Evolutionary conservation across 31 red algal species (phyloP).

Genomic region (Odonthalia washingtoniensis): DNA sequence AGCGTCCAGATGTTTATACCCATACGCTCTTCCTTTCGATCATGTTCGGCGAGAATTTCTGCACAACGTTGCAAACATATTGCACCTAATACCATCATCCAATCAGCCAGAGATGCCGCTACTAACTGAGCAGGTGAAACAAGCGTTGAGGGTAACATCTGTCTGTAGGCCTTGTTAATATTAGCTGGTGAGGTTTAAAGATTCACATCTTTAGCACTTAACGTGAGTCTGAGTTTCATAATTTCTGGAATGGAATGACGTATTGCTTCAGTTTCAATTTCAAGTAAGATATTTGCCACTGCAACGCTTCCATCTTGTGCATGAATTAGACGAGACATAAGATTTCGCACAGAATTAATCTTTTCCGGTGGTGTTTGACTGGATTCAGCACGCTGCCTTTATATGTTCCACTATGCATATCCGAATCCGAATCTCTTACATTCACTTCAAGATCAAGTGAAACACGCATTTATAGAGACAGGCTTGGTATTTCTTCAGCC

Average conservation of each 20-base stretch:
- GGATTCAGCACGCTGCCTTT: slow-evolving; percentile 83
- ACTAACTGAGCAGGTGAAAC: slow-evolving; percentile 38
- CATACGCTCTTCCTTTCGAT: slow-evolving; percentile 9
- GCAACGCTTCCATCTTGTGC: slow-evolving; percentile 29
- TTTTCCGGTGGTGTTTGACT: slow-evolving; percentile 43
- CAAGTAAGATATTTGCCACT: slow-evolving; percentile 55
- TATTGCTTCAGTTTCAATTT: slow-evolving; percentile 59
- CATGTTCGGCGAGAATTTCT: slow-evolving; percentile 20
- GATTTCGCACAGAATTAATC: slow-evolving; percentile 33
- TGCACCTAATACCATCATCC: slow-evolving; percentile 66
- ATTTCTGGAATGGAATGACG: slow-evolving; percentile 58
- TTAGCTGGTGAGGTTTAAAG: slow-evolving; percentile 27
- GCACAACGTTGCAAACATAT: slow-evolving; percentile 76
- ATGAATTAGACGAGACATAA: slow-evolving; percentile 46
- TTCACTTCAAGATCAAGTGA: slow-evolving; percentile 60
- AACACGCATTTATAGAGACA: slow-evolving; percentile 62
- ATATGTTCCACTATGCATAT: slow-evolving; percentile 78
- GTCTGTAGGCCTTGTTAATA: slow-evolving; percentile 30
- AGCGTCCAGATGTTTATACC: slow-evolving; percentile 37
- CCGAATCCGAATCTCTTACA: slow-evolving; percentile 41
- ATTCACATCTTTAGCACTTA: slow-evolving; percentile 40
- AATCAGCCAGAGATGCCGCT: slow-evolving; percentile 78
- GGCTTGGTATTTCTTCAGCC: slow-evolving; percentile 39
- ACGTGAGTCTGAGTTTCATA: slow-evolving; percentile 32
- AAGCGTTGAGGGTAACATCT: not conserved